Evolutionary conservation across 768 basidiomycete genomes (phyloP), one percentile per base, ranked within the genome.

Genomic region (Psilocybe azurescens): DNA sequence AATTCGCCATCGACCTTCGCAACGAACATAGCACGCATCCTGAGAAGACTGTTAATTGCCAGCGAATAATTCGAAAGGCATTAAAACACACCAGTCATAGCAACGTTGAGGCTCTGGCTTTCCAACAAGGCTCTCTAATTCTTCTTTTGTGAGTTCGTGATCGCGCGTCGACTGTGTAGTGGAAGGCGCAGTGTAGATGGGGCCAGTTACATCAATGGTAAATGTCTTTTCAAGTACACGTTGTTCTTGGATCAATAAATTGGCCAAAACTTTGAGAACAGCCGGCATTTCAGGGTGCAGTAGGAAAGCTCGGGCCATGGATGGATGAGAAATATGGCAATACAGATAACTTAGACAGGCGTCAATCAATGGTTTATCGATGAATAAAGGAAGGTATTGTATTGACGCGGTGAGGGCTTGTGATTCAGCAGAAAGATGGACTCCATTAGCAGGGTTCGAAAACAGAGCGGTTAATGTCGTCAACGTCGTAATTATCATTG

Each of bases 1-100:
- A 98, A 78, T 69, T 95, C 92, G 3, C 90, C 87, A 3, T 90
- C 88, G 1, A 88, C 74, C 62, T 89, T 89, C 16, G 88, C 80
- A 14, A 90, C 82, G 68, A 96, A 98, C 82, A 94, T 91, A n/a
- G 82, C 75, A 70, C 87, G 89, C 92, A 99, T 97, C 97, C 97
- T 95, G 70, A 24, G 18, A 36, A 46, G 52, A 13, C 18, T 14
- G 54, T 38, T 28, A 28, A 33, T 69, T 30, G 55, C 16, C 49
- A 14, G 49, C 30, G 20, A 38, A 48, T 33, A 39, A 24, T 16
- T 36, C 38, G 30, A 18, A 11, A 57, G 20, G 36, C 11, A 49
- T 8, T 62, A 3, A 36, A 49, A 69, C 81, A 46, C 69, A 92
- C 93, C 93, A 95, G 69, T 93, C 90, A 67, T 87, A 91, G 71